Conservation (phyloP, 495 filamentous ascomycete genomes). For the Tirmania nivea region DNA sequence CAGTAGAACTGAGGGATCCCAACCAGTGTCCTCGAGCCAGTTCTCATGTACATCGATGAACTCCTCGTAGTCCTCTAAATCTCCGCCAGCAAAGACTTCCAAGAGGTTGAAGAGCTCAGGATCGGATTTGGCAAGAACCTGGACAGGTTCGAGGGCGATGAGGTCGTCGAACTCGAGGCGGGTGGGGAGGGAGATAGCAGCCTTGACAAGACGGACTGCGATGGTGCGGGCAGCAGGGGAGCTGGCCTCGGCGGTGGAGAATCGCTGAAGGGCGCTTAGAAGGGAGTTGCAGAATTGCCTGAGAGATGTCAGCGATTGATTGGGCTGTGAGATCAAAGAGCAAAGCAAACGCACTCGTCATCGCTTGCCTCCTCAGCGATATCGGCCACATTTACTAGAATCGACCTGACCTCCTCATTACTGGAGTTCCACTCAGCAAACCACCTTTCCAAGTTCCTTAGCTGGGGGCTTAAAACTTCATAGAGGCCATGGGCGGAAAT, state of each 20-base stretch:
- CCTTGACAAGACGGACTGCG: constrained; percentile 61
- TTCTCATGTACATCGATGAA: constrained; percentile 68
- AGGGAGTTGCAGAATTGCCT: constrained; percentile 62
- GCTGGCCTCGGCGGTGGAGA: constrained; percentile 49
- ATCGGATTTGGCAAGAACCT: constrained; percentile 64
- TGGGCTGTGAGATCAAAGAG: neutral
- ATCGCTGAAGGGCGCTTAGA: constrained; percentile 60
- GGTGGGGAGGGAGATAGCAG: constrained; percentile 48
- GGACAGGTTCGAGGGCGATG: constrained; percentile 62
- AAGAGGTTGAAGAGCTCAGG: constrained; percentile 69
- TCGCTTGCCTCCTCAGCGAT: constrained; percentile 57
- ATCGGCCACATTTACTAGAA: constrained; percentile 60
- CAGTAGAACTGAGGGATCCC: constrained; percentile 10
- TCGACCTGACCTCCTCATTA: constrained; percentile 54
- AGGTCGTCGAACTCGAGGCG: constrained; percentile 93
- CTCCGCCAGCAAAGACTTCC: constrained; percentile 82
- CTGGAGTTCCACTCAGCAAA: constrained; percentile 62
- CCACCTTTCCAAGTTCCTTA: constrained; percentile 64
- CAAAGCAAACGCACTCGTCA: constrained; percentile 32
- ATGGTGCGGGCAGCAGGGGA: constrained; percentile 54
- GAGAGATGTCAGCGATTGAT: neutral
- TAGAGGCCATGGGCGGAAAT: constrained; percentile 51
- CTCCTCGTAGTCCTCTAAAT: constrained; percentile 82
- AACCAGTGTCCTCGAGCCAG: constrained; percentile 49
- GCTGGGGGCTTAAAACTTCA: constrained; percentile 55